Evolutionary conservation across 2,329 filamentous ascomycete genomes (phyloP).

Genomic region (Calonectria fujianensis): DNA sequence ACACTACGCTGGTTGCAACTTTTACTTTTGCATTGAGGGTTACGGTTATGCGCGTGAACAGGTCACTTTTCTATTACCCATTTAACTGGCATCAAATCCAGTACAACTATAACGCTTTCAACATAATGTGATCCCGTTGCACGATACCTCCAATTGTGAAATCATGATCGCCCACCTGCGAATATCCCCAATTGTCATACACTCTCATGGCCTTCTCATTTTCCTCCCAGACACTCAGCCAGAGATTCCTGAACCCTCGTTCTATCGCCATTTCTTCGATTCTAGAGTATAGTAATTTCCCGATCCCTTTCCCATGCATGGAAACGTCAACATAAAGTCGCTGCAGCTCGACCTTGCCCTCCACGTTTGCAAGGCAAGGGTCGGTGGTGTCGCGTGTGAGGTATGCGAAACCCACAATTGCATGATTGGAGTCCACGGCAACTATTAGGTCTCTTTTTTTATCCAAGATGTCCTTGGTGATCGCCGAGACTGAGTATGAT

Average conservation of each 20-base stretch:
- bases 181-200: constrained; percentile 65
- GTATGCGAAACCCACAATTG: constrained; percentile 64
- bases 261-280: constrained; percentile 59
- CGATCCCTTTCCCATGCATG: constrained; percentile 63
- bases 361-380: constrained; percentile 59
- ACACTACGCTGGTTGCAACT: no score
- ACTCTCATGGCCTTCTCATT: constrained; percentile 62
- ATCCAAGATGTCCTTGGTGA: constrained; percentile 50
- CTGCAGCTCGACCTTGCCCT: constrained; percentile 63
- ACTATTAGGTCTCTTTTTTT: constrained; percentile 54
- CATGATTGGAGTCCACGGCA: constrained; percentile 42
- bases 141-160: constrained; percentile 64
- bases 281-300: constrained; percentile 56
- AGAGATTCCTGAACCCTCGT: constrained; percentile 63
- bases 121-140: constrained; percentile 66
- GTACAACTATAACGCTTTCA: constrained; percentile 51
- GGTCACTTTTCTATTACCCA: no score
- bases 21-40: no score
- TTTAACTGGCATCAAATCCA: not conserved
- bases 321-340: constrained; percentile 63
- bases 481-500: constrained; percentile 61
- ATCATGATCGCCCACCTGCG: constrained; percentile 62
- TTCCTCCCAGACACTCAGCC: constrained; percentile 70
- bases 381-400: constrained; percentile 62
- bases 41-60: no score